These are phyloP conservation scores for Paraconiothyrium sp. DNA, from an alignment of 2,329 filamentous ascomycete species.

Conservation along the genomic window DNA sequence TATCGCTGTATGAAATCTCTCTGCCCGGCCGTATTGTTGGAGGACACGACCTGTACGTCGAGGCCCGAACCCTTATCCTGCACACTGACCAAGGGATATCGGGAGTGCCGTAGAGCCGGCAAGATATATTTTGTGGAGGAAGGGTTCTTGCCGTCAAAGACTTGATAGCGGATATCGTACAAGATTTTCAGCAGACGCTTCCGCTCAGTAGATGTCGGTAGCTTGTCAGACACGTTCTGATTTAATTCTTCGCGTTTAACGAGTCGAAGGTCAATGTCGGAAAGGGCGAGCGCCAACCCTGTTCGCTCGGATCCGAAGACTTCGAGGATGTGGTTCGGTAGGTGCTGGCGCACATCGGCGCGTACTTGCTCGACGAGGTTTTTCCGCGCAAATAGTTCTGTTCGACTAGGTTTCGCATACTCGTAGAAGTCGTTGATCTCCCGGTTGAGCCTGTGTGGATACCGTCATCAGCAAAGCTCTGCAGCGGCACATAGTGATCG, in stretches of 20 bases:
- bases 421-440: slow-evolving; percentile 42
- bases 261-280: slow-evolving; percentile 63
- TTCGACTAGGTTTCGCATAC: slow-evolving; percentile 48
- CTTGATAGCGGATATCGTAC: slow-evolving; percentile 5
- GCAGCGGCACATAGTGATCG: slow-evolving; percentile 15
- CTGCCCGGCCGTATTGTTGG: slow-evolving; percentile 52
- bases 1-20: slow-evolving; percentile 58
- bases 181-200: slow-evolving; percentile 15
- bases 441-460: slow-evolving; percentile 27
- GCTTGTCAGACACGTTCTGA: slow-evolving; percentile 20
- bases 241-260: slow-evolving; percentile 23
- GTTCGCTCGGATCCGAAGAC: slow-evolving; percentile 65
- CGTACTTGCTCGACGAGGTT: slow-evolving; percentile 45
- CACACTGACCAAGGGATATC: slow-evolving; percentile 54
- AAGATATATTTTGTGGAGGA: slow-evolving; percentile 24
- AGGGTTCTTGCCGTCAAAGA: not conserved
- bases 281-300: slow-evolving; percentile 62
- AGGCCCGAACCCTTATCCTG: slow-evolving; percentile 60
- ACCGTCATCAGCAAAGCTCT: slow-evolving; percentile 7
- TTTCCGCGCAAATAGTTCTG: slow-evolving; percentile 53
- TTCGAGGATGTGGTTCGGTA: slow-evolving; percentile 47
- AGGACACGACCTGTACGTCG: slow-evolving; percentile 62
- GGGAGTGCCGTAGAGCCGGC: slow-evolving; percentile 35
- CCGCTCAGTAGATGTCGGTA: slow-evolving; percentile 27
- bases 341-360: slow-evolving; percentile 22